These are phyloP conservation scores for Coemansia sp. DNA, from an alignment of 192 early-diverging fungal genomes.

Conservation along the genomic window DNA sequence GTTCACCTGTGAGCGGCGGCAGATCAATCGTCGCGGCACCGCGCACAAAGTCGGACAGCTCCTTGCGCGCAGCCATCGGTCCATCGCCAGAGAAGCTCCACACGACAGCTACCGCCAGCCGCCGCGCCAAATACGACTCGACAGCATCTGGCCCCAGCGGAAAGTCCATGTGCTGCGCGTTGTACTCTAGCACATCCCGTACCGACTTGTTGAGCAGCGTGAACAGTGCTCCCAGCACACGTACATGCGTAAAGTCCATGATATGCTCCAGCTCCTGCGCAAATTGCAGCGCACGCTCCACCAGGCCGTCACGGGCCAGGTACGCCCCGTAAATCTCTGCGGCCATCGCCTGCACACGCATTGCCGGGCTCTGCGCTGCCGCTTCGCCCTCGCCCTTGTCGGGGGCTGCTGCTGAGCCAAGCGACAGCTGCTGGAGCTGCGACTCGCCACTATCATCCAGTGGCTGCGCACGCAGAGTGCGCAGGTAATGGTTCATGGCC, in stretches of 20 bases:
- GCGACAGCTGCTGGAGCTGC: conserved; percentile 49
- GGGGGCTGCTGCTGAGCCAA: background rate
- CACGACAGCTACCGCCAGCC: conserved; percentile 73
- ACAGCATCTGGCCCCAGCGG: conserved; percentile 74
- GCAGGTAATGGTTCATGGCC: conserved; percentile 78
- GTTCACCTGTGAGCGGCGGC: conserved; percentile 37
- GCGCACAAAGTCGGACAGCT: conserved; percentile 78
- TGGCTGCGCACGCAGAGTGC: conserved; percentile 61
- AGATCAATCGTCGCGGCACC: conserved; percentile 69
- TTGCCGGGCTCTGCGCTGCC: conserved; percentile 46
- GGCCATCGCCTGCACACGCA: conserved; percentile 70
- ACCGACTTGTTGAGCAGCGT: conserved; percentile 87
- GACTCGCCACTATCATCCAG: conserved; percentile 62
- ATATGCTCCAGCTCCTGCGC: conserved; percentile 80
- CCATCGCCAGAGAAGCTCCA: conserved; percentile 97
- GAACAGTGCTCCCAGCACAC: conserved; percentile 81
- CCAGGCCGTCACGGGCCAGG: conserved; percentile 70
- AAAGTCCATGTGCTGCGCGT: conserved; percentile 90
- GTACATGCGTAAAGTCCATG: conserved; percentile 93
- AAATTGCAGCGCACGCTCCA: conserved; percentile 62
- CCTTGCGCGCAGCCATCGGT: conserved; percentile 60
- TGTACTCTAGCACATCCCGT: conserved; percentile 80
- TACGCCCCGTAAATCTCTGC: conserved; percentile 66
- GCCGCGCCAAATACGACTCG: conserved; percentile 74
- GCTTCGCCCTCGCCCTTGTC: conserved; percentile 47